Base-by-base conservation (phyloP, 2,329 filamentous ascomycete species). In the Colletotrichum filicis region DNA sequence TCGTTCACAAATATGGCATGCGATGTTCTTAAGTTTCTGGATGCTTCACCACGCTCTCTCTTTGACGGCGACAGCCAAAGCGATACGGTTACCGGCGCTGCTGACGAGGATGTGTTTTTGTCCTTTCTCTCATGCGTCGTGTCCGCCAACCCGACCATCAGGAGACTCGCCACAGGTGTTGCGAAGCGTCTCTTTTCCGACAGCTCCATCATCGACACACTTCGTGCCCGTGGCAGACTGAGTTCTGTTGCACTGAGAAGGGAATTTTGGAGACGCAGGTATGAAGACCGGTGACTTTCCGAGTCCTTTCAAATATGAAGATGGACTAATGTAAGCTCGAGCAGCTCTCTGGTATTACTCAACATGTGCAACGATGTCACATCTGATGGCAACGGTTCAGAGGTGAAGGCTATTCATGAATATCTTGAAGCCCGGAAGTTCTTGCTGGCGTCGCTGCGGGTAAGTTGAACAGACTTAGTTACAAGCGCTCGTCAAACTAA, bases 1-100 rank as follows among this genome's bases (percentile, higher is more conserved):
- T 79, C 82, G 4, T 84, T 83, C 26, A 80, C 83, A 26, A 80
- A 82, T 59, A 83, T 89, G 76, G 81, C 87, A 28, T 86, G 85
- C 77, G 86, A 85, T 71, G 89, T 91, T 64, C 81, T 92, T 12
- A 83, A 85, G 55, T 92, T 92, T 70, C 79, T 92, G 12, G 85
- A 89, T 74, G 85, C 87, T 6, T 89, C 87, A 1, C 88, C 74
- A 3, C 65, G 83, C 64, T 86, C 85, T 2, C 79, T 89, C 3
- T 87, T 89, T 64, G 80, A 84, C 66, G 83, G 81, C 9, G 37
- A 67, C 42, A 37, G 71, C 9, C 56, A 30, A 24, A 60, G 32
- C 12, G 66, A 73, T 32, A 22, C 60, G 24, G 37, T 32, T 30
- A 14, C 59, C n/a, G 46, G 35, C 9, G 60, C 46, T 19, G 37